These are phyloP conservation scores for Schwanniomyces pseudopolymorphus DNA, from an alignment of 805 yeast genomes.

Conservation along the genomic window DNA sequence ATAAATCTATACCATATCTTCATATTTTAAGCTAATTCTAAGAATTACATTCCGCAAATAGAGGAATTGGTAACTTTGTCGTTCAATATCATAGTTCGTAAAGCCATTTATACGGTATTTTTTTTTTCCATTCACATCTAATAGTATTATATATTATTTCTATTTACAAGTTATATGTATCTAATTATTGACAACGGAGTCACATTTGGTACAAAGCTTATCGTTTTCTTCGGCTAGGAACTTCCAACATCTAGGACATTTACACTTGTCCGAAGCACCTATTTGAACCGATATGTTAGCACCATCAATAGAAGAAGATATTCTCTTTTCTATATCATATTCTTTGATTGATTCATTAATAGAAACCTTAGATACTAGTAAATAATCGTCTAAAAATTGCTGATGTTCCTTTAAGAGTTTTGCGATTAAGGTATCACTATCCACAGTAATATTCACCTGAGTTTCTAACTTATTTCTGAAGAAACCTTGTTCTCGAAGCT, in stretches of 20 bases:
- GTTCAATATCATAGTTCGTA: no score
- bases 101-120: background rate
- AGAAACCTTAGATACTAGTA: slow-evolving; percentile 63
- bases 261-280: slow-evolving; percentile 46
- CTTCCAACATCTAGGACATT: slow-evolving; percentile 97
- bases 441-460: slow-evolving; percentile 36
- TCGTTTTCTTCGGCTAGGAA: slow-evolving; percentile 52
- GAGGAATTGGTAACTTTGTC: no score
- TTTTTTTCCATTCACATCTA: background rate
- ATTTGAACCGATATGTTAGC: slow-evolving; percentile 34
- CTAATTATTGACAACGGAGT: slow-evolving; percentile 23
- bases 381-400: slow-evolving; percentile 39
- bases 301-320: slow-evolving; percentile 17
- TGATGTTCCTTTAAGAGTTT: slow-evolving; percentile 20
- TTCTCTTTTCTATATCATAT: slow-evolving; percentile 12
- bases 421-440: slow-evolving; percentile 9
- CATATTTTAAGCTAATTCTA: no score
- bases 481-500: slow-evolving; percentile 51
- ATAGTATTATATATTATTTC: background rate
- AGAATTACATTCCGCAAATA: no score
- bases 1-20: no score
- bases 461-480: slow-evolving; percentile 63
- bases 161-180: slow-evolving; percentile 15
- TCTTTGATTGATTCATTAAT: slow-evolving; percentile 20
- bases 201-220: slow-evolving; percentile 67